Conservation (phyloP, 192 early-diverging fungal species). For the Backusella sp. region DNA sequence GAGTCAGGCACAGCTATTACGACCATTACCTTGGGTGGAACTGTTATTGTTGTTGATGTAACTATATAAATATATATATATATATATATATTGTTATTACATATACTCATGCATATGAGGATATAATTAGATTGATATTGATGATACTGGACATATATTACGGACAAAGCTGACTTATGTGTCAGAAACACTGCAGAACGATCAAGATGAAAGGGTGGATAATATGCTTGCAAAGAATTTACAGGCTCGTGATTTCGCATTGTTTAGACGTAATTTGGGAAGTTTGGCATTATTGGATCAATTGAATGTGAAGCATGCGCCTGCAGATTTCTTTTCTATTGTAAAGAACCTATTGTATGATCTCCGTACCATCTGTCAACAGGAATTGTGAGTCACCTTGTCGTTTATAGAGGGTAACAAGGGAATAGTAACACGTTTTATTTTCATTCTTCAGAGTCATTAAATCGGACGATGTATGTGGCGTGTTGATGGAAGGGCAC, state of each 20-base stretch:
- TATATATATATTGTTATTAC: background rate
- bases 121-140: conserved; percentile 30
- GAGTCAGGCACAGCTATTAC: conserved; percentile 22
- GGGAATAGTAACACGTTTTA: background rate
- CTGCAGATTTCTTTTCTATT: conserved; percentile 28
- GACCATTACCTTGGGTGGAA: conserved; percentile 34
- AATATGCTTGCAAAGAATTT: conserved; percentile 22
- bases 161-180: conserved; percentile 34
- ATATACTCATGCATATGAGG: background rate
- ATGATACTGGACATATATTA: conserved; percentile 22
- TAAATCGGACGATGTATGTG: conserved; percentile 7
- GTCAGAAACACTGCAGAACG: conserved; percentile 28
- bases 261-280: conserved; percentile 26
- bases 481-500: conserved; percentile 30
- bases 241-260: background rate
- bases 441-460: conserved; percentile 1
- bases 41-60: conserved; percentile 38
- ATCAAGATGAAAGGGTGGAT: conserved; percentile 32
- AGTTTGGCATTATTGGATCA: conserved; percentile 26
- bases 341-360: conserved; percentile 19
- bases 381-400: conserved; percentile 28
- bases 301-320: conserved; percentile 28
- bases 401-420: background rate
- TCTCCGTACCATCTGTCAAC: conserved; percentile 17
- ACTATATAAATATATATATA: background rate